Base-by-base conservation (phyloP, 2,329 filamentous ascomycete species). In the Ophiostoma piceae region DNA sequence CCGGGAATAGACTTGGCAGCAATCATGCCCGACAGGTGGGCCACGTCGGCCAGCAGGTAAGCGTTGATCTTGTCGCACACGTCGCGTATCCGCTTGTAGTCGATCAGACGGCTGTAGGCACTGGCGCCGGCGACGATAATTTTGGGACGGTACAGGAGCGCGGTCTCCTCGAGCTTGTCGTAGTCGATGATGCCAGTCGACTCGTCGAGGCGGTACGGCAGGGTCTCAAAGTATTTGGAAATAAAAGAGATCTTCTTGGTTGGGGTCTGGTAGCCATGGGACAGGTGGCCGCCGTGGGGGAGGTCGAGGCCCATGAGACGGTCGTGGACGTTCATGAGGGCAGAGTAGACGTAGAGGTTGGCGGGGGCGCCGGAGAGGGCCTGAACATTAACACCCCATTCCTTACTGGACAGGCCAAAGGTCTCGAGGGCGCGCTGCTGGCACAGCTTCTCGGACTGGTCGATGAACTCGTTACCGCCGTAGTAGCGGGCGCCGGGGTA, bases 371-470 rank as follows among this genome's bases (percentile, higher is more conserved):
- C 93, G 71, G 92, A 96, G 57, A 96, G 86, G 71, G 91, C 91
- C 79, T 98, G 94, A 32, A 98, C 94, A 76, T 98, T 98, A 77
- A 98, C 94, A 72, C 95, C 94, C 94, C 94, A 98, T 81, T 96
- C 88, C 79, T 92, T 89, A 32, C 90, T 82, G 75, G 93, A 90
- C 69, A 98, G 82, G 39, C 90, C 88, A 79, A 96, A 98, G 0
- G 94, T 88, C 80, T 96, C 88, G 14, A 98, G 84, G 22, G 95
- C 95, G 76, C 94, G 89, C 78, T 92, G 86, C 82, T 98, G 95
- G 81, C 94, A 98, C 66, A 97, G 84, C 66, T 90, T 84, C 82
- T 98, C 94, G 6, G 94, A 88, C 77, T 92, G 87, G 77, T 98
- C 94, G 77, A 98, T 98, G 80, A 94, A 93, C 81, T 97, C 91